These are phyloP conservation scores for Fusarium sp. DNA, from an alignment of 2,329 filamentous ascomycete species.

Conservation along the genomic window DNA sequence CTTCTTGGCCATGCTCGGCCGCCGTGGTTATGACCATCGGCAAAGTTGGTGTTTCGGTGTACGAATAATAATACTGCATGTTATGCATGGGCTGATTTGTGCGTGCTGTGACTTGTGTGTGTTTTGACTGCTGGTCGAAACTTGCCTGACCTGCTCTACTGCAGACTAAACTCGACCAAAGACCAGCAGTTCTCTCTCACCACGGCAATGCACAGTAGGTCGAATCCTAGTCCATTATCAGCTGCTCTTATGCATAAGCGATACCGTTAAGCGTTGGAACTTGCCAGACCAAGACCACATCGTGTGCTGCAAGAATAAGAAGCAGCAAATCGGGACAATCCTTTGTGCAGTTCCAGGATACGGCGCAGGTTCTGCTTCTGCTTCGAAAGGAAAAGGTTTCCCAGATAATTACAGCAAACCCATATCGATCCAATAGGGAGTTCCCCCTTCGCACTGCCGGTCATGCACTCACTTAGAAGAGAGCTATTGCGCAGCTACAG, in stretches of 20 bases:
- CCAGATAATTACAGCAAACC: constrained; percentile 2
- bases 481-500: constrained; percentile 14
- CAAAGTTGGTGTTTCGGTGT: constrained; percentile 20
- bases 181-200: constrained; percentile 30
- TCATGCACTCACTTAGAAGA: constrained; percentile 35
- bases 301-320: constrained; percentile 24
- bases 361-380: background rate
- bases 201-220: constrained; percentile 29
- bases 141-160: constrained; percentile 30
- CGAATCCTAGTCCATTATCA: constrained; percentile 37
- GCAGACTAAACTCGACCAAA: constrained; percentile 33
- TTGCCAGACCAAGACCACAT: constrained; percentile 8
- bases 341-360: constrained; percentile 26
- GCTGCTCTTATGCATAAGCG: constrained; percentile 27
- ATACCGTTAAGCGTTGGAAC: constrained; percentile 18
- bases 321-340: constrained; percentile 37
- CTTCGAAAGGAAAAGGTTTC: constrained; percentile 34
- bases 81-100: constrained; percentile 46
- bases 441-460: constrained; percentile 37
- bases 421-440: constrained; percentile 39
- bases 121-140: constrained; percentile 34
- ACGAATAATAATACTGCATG: constrained; percentile 28
- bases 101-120: background rate
- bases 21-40: constrained; percentile 1
- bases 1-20: constrained; percentile 5